A percentile compares a stretch with the other conserved stretches of the same genome.
Evolutionary conservation across 108 stramenopile genomes (phyloP).

Genomic region (Nitzschia sp.): DNA sequence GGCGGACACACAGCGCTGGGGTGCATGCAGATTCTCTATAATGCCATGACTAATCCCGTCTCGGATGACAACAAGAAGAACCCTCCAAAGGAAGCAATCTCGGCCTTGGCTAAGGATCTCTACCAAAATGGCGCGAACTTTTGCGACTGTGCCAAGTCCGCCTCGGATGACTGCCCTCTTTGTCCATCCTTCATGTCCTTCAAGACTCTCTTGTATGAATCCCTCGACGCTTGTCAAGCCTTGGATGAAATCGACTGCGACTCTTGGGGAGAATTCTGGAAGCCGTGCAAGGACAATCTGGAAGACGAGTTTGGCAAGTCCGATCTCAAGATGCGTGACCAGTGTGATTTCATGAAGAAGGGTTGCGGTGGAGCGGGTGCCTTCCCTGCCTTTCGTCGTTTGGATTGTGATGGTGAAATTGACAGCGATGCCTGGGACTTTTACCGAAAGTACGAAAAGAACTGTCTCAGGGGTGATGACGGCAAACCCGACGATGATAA

Average conservation of each 20-base stretch:
- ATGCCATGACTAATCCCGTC: conserved; percentile 57
- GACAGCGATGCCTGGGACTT: conserved; percentile 75
- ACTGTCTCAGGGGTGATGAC: conserved; percentile 53
- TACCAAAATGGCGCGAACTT: conserved; percentile 73
- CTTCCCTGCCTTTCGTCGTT: conserved; percentile 80
- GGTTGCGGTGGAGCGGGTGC: conserved; percentile 75
- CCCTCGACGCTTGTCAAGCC: conserved; percentile 83
- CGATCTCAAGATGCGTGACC: conserved; percentile 58
- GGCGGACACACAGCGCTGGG: conserved; percentile 76
- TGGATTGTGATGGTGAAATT: conserved; percentile 80
- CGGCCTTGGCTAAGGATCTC: conserved; percentile 60
- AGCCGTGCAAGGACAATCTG: conserved; percentile 71
- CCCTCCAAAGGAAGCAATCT: conserved; percentile 58
- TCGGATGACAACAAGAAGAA: conserved; percentile 46
- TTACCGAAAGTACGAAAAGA: conserved; percentile 58
- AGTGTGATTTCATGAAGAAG: conserved; percentile 72
- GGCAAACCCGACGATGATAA: conserved; percentile 11
- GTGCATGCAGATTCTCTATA: conserved; percentile 81
- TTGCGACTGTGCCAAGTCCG: conserved; percentile 73
- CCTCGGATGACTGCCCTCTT: conserved; percentile 62
- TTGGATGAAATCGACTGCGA: conserved; percentile 90
- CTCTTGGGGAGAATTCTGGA: conserved; percentile 83
- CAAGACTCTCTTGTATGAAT: conserved; percentile 86
- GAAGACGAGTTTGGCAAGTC: conserved; percentile 49
- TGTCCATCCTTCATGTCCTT: conserved; percentile 77